Percentiles rank a stretch among this genome's conserved stretches.
These are phyloP conservation scores for Cucumis cinereus DNA, from an alignment of 306 rosid species.

Conservation along the genomic window DNA sequence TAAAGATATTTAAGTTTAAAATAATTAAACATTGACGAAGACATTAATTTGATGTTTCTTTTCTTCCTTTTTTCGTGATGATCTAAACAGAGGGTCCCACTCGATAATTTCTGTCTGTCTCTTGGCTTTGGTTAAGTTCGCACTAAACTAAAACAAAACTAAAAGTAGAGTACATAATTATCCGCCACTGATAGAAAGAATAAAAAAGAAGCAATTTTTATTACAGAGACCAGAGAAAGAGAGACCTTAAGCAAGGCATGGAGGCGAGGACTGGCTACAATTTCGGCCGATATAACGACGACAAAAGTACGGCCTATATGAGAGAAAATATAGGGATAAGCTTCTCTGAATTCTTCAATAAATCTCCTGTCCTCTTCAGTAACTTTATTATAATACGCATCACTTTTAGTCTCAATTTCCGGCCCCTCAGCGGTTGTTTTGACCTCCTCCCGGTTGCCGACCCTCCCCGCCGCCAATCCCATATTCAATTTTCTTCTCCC, in stretches of 20 bases:
- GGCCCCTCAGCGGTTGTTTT: background rate
- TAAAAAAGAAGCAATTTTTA: background rate
- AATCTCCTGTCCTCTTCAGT: constrained; percentile 34
- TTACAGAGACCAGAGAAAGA: background rate
- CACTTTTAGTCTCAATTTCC: background rate
- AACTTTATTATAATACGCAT: background rate
- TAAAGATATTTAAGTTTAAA: background rate
- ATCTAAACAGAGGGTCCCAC: background rate
- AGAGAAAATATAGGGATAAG: constrained; percentile 50
- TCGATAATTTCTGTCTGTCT: background rate
- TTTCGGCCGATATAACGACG: constrained; percentile 37
- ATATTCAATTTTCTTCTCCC: background rate
- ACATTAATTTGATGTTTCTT: background rate
- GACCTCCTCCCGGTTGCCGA: background rate
- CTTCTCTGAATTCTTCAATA: constrained; percentile 44
- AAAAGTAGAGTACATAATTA: background rate
- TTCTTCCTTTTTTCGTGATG: background rate
- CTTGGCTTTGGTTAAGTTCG: background rate
- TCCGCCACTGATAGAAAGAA: background rate
- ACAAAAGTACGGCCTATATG: constrained; percentile 39
- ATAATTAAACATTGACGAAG: background rate
- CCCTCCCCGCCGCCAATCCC: background rate
- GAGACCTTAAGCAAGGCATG: constrained; percentile 3
- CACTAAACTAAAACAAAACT: background rate
- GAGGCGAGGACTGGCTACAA: constrained; percentile 11